Conservation (phyloP, 179 eudicot genomes). For the Nepenthes alata region DNA sequence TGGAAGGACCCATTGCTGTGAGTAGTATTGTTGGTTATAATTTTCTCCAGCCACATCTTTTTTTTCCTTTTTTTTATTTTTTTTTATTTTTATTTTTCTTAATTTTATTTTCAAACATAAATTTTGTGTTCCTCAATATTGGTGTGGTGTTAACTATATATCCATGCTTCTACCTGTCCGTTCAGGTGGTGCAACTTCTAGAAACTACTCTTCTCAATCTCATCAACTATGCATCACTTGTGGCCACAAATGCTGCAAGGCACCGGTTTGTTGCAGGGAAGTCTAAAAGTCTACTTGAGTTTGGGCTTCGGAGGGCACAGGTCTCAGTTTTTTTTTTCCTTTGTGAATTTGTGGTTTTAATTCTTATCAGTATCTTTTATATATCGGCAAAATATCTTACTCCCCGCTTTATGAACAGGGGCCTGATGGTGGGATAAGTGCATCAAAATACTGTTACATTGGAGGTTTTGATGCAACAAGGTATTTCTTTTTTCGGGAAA, state of each 20-base stretch:
- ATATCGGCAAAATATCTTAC: neutral
- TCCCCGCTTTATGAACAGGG: conserved; percentile 32
- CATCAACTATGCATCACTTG: conserved; percentile 81
- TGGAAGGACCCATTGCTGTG: conserved; percentile 92
- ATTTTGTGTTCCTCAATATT: neutral
- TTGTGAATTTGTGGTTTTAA: neutral
- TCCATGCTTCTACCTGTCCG: neutral
- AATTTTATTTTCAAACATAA: neutral
- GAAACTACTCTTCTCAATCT: conserved; percentile 95
- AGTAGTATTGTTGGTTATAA: conserved; percentile 19
- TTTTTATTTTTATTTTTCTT: too few relatives aligned
- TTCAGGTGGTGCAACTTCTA: conserved; percentile 80
- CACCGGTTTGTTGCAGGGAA: conserved; percentile 93
- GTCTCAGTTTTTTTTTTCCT: conserved; percentile 19
- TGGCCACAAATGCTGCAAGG: conserved; percentile 95
- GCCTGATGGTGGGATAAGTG: conserved; percentile 89
- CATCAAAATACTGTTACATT: conserved; percentile 81
- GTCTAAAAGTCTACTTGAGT: conserved; percentile 75
- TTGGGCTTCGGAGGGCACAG: conserved; percentile 98
- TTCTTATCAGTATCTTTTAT: neutral
- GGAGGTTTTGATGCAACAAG: conserved; percentile 99
- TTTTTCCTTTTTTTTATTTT: neutral
- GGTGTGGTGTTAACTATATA: neutral
- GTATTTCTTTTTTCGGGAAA: conserved; percentile 19
- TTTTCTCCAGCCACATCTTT: neutral